phyloP scores from a whole-genome alignment of 768 basidiomycete genomes.

The Nevesoporus exiguus region DNA sequence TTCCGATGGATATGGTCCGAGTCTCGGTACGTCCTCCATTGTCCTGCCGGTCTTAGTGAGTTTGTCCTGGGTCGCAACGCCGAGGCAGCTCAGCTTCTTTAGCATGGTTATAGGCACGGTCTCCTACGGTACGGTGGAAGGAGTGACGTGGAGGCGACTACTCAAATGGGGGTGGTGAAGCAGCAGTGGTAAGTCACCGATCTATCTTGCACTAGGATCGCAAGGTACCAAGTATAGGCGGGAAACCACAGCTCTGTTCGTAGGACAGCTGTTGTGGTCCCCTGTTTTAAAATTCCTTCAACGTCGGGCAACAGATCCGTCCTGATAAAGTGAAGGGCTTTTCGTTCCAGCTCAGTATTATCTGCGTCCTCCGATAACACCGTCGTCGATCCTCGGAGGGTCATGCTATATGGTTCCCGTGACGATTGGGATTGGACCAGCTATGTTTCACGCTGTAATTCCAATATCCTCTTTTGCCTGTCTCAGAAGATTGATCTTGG shows the following conservation, averaged over 20 bases:
- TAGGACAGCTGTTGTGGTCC: constrained; percentile 6
- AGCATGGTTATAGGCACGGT: neutral
- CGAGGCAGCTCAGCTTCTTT: neutral
- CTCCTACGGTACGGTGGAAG: neutral
- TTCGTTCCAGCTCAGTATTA: neutral
- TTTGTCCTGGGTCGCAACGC: neutral
- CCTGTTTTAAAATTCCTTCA: constrained; percentile 3
- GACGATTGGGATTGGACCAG: neutral
- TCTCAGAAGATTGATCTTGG: constrained; percentile 3
- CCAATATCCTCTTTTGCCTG: neutral
- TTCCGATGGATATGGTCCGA: neutral
- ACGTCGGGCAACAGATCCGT: neutral
- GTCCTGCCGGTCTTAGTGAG: neutral
- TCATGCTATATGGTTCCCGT: neutral
- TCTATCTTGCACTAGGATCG: neutral
- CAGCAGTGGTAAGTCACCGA: constrained; percentile 4
- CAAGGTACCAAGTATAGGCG: neutral
- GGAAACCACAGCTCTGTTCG: constrained; percentile 4
- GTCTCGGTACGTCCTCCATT: constrained; percentile 1
- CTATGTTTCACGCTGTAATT: neutral
- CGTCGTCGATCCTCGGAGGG: constrained; percentile 13
- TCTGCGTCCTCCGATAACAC: neutral
- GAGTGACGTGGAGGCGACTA: neutral
- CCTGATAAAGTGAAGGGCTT: constrained; percentile 5
- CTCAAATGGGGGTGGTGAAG: neutral